These are phyloP conservation scores for Plectosphaerella cucumerina DNA, from an alignment of 2,329 filamentous ascomycete genomes.

Conservation along the genomic window DNA sequence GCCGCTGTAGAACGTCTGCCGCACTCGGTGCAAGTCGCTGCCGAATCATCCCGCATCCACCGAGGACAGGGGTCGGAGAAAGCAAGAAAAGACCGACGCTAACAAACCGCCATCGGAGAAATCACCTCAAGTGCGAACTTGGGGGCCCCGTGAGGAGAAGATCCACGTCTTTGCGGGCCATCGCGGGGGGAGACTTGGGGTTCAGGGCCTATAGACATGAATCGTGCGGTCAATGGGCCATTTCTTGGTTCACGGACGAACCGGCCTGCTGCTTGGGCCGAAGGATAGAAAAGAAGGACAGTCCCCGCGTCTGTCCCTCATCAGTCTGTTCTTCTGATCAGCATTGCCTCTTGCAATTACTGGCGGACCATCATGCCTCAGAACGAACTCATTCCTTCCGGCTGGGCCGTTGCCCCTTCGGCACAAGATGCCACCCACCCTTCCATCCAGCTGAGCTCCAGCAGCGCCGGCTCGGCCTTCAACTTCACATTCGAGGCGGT, in stretches of 20 bases:
- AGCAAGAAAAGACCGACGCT: not conserved
- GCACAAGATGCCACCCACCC: conserved; percentile 18
- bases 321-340: too few relatives aligned
- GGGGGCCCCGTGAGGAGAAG: not conserved
- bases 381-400: conserved; percentile 9
- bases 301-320: not conserved
- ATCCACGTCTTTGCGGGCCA: not conserved
- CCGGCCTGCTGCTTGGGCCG: too few relatives aligned
- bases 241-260: too few relatives aligned
- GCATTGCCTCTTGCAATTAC: not conserved
- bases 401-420: conserved; percentile 22
- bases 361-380: not conserved
- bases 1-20: too few relatives aligned
- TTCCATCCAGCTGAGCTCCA: conserved; percentile 15
- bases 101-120: not conserved
- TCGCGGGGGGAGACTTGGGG: not conserved
- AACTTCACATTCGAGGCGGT: conserved; percentile 61
- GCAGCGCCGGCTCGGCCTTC: conserved; percentile 29
- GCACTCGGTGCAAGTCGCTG: too few relatives aligned
- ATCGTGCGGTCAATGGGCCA: not conserved
- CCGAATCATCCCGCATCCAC: too few relatives aligned
- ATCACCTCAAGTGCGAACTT: not conserved
- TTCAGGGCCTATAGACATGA: not conserved
- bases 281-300: not conserved
- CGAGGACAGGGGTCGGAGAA: not conserved